phyloP scores from a whole-genome alignment of 345 rosid genomes.

The Sonneratia caseolaris region DNA sequence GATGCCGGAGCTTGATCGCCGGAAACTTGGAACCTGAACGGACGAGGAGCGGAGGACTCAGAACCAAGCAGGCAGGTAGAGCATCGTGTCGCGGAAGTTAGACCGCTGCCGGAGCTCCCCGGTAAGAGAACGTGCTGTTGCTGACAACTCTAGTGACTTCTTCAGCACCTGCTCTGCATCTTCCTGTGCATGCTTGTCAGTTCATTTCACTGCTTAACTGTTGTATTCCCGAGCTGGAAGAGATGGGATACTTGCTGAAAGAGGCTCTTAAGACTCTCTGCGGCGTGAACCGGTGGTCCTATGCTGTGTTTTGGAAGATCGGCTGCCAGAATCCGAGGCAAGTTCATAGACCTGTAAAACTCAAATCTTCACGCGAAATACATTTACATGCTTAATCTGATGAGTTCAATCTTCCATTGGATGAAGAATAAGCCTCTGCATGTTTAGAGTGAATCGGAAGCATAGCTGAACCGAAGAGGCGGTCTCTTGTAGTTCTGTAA shows the following conservation, averaged over 20 bases:
- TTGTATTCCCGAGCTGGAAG: background rate
- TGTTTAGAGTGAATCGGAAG: too few relatives aligned
- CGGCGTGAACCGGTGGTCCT: slow-evolving; percentile 61
- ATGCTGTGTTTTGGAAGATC: slow-evolving; percentile 93
- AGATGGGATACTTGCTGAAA: slow-evolving; percentile 64
- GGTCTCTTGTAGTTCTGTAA: too few relatives aligned
- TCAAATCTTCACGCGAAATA: background rate
- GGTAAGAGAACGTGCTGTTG: slow-evolving; percentile 7
- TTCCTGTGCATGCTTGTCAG: background rate
- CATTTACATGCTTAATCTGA: background rate
- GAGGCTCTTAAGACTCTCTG: slow-evolving; percentile 76
- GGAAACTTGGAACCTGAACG: slow-evolving; percentile 89
- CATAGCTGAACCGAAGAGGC: too few relatives aligned
- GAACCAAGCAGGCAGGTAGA: slow-evolving; percentile 94
- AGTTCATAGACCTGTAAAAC: slow-evolving; percentile 20
- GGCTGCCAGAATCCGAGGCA: slow-evolving; percentile 84
- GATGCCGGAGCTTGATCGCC: slow-evolving; percentile 47
- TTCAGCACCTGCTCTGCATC: background rate
- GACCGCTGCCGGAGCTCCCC: slow-evolving; percentile 12
- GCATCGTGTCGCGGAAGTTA: slow-evolving; percentile 99
- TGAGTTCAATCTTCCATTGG: too few relatives aligned
- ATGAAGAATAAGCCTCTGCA: too few relatives aligned
- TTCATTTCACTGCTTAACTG: background rate
- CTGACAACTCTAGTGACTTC: background rate
- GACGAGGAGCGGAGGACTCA: slow-evolving; percentile 84